Percentiles rank a stretch among this genome's conserved stretches.
phyloP scores from a whole-genome alignment of 2,329 filamentous ascomycete species.

The Lojkania enalia region DNA sequence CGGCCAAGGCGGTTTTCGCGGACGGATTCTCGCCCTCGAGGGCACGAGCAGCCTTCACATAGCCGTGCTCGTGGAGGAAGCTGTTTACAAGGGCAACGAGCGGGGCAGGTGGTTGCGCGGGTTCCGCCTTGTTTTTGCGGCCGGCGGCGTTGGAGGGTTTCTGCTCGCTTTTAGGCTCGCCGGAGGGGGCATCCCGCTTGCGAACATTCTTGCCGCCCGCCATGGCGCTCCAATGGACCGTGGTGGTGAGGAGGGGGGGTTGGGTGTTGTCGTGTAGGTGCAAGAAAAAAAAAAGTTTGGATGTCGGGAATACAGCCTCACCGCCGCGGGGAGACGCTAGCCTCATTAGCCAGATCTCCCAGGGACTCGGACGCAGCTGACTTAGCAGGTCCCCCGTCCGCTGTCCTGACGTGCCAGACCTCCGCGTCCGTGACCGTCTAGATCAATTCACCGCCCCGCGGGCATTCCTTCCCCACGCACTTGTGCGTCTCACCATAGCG shows the following conservation, averaged over 20 bases:
- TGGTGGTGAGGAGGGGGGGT: neutral
- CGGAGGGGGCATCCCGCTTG: too few relatives aligned
- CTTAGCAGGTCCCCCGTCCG: neutral
- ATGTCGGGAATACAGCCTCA: too few relatives aligned
- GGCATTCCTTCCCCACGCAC: neutral
- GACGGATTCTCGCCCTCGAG: conserved; percentile 22
- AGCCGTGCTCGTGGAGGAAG: conserved; percentile 42
- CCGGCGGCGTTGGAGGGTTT: neutral
- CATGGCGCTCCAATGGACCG: conserved; percentile 2
- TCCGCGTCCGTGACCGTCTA: too few relatives aligned
- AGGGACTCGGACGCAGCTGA: neutral
- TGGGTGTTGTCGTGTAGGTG: neutral
- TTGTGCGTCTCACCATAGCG: conserved; percentile 1
- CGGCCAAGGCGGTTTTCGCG: conserved; percentile 4
- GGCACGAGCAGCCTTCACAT: conserved; percentile 32
- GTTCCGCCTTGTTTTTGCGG: conserved; percentile 6
- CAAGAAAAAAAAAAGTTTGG: neutral
- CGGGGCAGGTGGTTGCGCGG: conserved; percentile 21
- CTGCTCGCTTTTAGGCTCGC: conserved; percentile 1
- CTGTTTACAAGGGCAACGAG: conserved; percentile 38
- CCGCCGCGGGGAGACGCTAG: neutral
- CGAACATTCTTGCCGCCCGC: neutral
- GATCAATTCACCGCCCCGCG: neutral
- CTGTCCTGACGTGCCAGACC: too few relatives aligned
- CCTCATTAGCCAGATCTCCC: neutral